Conservation (phyloP, 2,329 filamentous ascomycete genomes). For the Drechslerella dactyloides region DNA sequence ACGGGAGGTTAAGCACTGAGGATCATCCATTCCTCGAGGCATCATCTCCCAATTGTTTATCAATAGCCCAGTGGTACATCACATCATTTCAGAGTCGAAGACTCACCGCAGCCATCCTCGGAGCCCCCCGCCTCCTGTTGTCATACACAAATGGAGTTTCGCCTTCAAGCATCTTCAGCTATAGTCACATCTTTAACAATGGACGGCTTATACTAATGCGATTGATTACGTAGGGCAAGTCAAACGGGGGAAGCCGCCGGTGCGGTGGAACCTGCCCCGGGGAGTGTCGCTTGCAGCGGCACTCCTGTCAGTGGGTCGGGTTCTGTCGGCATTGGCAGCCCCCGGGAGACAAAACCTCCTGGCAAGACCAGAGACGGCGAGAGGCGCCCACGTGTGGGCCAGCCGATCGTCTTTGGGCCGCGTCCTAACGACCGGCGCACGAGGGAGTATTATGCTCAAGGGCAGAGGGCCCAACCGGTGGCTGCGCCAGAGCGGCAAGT, state of each 20-base stretch:
- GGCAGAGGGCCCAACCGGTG: neutral
- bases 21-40: too few relatives aligned
- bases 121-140: too few relatives aligned
- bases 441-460: neutral
- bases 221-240: neutral
- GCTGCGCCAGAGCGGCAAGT: neutral
- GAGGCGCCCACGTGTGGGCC: neutral
- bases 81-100: too few relatives aligned
- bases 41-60: too few relatives aligned
- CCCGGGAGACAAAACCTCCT: neutral
- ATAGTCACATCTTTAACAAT: too few relatives aligned
- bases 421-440: neutral
- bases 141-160: too few relatives aligned
- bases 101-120: too few relatives aligned
- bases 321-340: neutral
- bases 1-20: too few relatives aligned
- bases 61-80: too few relatives aligned
- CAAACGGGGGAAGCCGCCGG: neutral
- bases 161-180: too few relatives aligned
- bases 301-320: neutral
- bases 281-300: neutral
- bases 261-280: neutral
- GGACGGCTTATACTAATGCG: too few relatives aligned
- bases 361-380: too few relatives aligned
- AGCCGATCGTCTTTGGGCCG: neutral